These are phyloP conservation scores for Scutellaria barbata DNA, from an alignment of 257 asterid species.

Conservation along the genomic window DNA sequence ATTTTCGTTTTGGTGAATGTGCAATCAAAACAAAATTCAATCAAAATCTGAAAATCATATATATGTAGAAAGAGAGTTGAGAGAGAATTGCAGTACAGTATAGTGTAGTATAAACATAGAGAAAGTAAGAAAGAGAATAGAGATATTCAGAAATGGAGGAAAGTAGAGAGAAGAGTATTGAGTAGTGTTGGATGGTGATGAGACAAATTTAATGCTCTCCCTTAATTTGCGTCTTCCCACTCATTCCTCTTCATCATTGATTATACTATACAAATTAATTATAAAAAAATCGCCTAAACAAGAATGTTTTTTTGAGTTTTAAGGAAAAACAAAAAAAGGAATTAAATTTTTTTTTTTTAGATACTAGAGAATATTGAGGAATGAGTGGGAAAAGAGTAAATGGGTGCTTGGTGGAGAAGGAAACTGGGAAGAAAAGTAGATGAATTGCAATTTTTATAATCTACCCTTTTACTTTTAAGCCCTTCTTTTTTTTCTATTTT, in stretches of 20 bases:
- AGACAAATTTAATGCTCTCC: constrained; percentile 45
- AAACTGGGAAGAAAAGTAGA: not conserved
- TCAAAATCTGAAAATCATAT: not conserved
- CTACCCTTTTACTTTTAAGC: not conserved
- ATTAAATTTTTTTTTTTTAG: too few species aligned
- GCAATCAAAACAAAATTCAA: not conserved
- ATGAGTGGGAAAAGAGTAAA: not conserved
- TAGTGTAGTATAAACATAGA: not conserved
- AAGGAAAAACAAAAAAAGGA: too few species aligned
- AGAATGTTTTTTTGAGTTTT: too few species aligned
- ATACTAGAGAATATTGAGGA: not conserved
- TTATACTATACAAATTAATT: constrained; percentile 10
- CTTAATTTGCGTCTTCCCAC: constrained; percentile 58
- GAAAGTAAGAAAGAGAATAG: constrained; percentile 7
- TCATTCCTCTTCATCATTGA: constrained; percentile 37
- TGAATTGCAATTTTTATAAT: constrained; percentile 6
- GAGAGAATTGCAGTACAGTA: not conserved
- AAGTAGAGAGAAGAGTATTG: constrained; percentile 13
- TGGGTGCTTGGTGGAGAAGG: constrained; percentile 35
- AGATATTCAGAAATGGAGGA: not conserved
- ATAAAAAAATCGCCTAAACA: too few species aligned
- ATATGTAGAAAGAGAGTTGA: not conserved
- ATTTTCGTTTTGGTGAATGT: constrained; percentile 42
- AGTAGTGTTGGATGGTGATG: constrained; percentile 40
- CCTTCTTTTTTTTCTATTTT: constrained; percentile 2